Base-by-base conservation (phyloP, 805 yeast species). In the Myxozyma melibiosi region DNA sequence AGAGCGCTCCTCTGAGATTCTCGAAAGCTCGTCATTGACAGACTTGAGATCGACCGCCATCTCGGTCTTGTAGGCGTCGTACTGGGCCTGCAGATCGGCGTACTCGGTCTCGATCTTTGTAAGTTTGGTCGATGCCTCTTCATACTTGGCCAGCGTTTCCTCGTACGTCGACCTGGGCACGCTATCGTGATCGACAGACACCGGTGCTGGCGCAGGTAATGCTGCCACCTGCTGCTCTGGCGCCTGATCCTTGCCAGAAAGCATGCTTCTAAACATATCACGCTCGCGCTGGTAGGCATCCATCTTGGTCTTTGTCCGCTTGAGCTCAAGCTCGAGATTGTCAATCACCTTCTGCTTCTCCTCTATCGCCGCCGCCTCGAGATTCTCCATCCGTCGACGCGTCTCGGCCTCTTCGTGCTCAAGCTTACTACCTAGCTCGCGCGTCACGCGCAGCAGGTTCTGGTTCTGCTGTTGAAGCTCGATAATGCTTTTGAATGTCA, bases 381-480 rank as follows among this genome's bases (percentile, higher is more conserved):
- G 50, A 18, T 65, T 64, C 35, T 63, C 68, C 49, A 66, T 39
- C 37, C 57, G 55, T 28, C 58, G 50, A 7, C 63, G 58, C 3
- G 60, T 30, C 24, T 48, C 63, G 14, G 66, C 66, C 64, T 88
- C 96, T 48, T 82, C 80, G 4, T 69, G 71, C 67, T 91, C 97
- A 53, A 91, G 74, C 66, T 84, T 82, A 38, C 79, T 76, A 9
- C 92, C 95, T 16, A 92, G 74, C 49, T 81, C 81, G 61, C 98
- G 79, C 0, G 88, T 82, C 1, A 87, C 82, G 35, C 77, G 74
- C 34, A 90, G 72, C 27, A 92, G 76, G 51, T 89, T 87, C 63
- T 84, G 82, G 67, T 92, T 92, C 70, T 84, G 87, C 50, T 79
- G 74, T 65, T 89, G 88, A 50, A 92, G 74, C 47, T 87, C 95